Conservation (phyloP, 495 filamentous ascomycete species). For the Astrothelium subdiscretum region DNA sequence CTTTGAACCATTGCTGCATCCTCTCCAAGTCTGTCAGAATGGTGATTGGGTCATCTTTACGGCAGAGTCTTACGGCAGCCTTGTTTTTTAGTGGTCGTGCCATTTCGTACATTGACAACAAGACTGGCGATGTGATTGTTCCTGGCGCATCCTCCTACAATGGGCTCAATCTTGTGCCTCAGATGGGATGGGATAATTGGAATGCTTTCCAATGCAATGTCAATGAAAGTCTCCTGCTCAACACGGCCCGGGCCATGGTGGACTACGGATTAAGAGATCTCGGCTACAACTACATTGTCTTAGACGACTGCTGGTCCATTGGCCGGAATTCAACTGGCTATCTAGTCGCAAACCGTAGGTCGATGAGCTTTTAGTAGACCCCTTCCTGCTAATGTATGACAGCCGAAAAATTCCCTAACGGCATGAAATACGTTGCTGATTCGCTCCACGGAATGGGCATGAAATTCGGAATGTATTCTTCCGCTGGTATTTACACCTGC, state of each 20-base stretch:
- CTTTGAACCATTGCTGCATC: neutral
- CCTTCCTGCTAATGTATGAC: neutral
- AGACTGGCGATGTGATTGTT: neutral
- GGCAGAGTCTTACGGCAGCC: neutral
- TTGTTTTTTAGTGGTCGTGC: neutral
- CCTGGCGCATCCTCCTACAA: conserved; percentile 21
- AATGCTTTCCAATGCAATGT: conserved; percentile 44
- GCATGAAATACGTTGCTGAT: conserved; percentile 39
- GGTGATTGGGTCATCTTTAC: neutral
- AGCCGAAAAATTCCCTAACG: conserved; percentile 44
- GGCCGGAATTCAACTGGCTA: conserved; percentile 34
- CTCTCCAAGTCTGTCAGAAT: neutral
- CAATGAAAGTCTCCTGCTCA: conserved; percentile 37
- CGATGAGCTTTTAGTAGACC: neutral
- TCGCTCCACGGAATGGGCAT: conserved; percentile 48
- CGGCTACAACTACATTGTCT: conserved; percentile 57
- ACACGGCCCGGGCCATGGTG: conserved; percentile 37
- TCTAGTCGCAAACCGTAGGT: conserved; percentile 34
- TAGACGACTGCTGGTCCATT: conserved; percentile 54
- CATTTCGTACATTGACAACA: neutral
- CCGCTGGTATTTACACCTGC: conserved; percentile 36
- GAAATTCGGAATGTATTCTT: conserved; percentile 56
- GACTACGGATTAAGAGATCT: conserved; percentile 46
- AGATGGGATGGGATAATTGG: conserved; percentile 40
- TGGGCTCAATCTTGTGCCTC: conserved; percentile 32